These are phyloP conservation scores for Trichothecium sympodiale DNA, from an alignment of 2,329 filamentous ascomycete genomes.

Conservation along the genomic window DNA sequence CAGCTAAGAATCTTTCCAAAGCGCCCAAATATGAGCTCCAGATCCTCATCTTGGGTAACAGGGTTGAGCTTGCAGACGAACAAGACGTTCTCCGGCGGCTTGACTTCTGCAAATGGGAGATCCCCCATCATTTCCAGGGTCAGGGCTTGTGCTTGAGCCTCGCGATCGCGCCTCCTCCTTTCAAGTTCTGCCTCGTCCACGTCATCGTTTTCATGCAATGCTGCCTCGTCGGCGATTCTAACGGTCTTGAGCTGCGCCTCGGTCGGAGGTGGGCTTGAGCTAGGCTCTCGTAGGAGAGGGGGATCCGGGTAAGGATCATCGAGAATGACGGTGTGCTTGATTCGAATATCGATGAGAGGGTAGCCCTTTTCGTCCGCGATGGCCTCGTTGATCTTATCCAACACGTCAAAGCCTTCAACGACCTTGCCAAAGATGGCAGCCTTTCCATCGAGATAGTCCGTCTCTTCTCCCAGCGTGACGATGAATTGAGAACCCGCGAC, in stretches of 20 bases:
- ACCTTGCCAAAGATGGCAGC: conserved; percentile 93
- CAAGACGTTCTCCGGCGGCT: conserved; percentile 90
- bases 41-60: conserved; percentile 86
- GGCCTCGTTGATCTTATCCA: conserved; percentile 86
- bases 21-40: conserved; percentile 91
- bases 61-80: conserved; percentile 99
- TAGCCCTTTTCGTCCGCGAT: conserved; percentile 80
- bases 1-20: conserved; percentile 94
- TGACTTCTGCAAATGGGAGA: conserved; percentile 92
- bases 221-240: conserved; percentile 81
- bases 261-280: conserved; percentile 68
- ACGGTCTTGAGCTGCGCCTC: conserved; percentile 84
- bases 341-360: conserved; percentile 86
- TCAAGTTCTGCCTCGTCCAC: conserved; percentile 71
- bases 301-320: conserved; percentile 91
- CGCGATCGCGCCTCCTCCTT: conserved; percentile 70
- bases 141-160: conserved; percentile 85
- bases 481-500: conserved; percentile 89
- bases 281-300: conserved; percentile 61
- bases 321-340: conserved; percentile 83
- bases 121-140: conserved; percentile 98
- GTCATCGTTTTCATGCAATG: conserved; percentile 59
- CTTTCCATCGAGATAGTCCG: conserved; percentile 85
- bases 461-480: conserved; percentile 78
- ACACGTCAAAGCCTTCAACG: conserved; percentile 85